Base-by-base conservation (phyloP, 2,329 filamentous ascomycete species). In the Setomelanomma holmii region DNA sequence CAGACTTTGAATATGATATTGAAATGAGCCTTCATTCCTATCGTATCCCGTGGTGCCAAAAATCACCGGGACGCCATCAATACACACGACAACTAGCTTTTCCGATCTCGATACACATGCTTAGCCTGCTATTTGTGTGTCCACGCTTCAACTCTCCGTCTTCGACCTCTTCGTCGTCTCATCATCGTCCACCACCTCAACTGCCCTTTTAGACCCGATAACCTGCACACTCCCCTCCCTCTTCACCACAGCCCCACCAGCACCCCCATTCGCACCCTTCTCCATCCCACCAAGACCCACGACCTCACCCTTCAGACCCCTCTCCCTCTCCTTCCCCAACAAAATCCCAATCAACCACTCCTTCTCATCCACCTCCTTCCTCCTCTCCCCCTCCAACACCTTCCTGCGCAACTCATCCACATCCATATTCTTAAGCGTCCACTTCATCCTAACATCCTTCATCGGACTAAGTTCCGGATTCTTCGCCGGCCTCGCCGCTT, bases 311-410 rank as follows among this genome's bases (percentile, higher is more conserved):
- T 3, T 21, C 5, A 11, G 20, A 24, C 21, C 39, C 20, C 12
- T 21, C 21, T 14, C 27, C 23, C 4, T 6, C 49, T 56, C 42
- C 22, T 36, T 41, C 14, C 34, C 42, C 39, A 54, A 38, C 10
- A 54, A 22, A 4, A 50, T 47, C 16, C 34, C 20, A 24, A 51
- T 36, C 12, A 51, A 19, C 52, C 52, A 51, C 36, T 51, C 38
- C 39, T 44, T 55, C 33, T 55, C 47, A 4, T 48, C 35, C 33
- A 23, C 19, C 1, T 39, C 52, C 5, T 23, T 33, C 39, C 45
- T 55, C 14, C 47, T 38, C 16, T 55, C 46, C 1, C 23, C n/a
- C 19, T 40, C 43, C 21, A 55, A 22, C 17, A 51, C 52, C 35
- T 24, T 35, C 33, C 23, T 43, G 16, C 47, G 14, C 17, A 55